phyloP scores from a whole-genome alignment of 2,329 filamentous ascomycete genomes.

The Sporothrix curviconia region DNA sequence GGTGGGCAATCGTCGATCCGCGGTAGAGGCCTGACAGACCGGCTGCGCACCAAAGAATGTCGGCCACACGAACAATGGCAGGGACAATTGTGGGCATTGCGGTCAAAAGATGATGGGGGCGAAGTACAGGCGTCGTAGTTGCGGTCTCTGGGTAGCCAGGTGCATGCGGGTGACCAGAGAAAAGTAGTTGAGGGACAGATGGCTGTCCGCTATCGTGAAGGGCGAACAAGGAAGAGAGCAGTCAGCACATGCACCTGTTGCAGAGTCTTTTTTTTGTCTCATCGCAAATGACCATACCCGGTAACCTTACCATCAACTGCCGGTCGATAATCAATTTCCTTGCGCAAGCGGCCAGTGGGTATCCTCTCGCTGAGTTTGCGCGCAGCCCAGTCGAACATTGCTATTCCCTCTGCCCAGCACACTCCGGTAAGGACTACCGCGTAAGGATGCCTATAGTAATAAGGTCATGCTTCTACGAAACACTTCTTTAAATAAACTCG shows the following conservation, averaged over 20 bases:
- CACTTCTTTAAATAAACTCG: slow-evolving; percentile 54
- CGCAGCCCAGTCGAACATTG: slow-evolving; percentile 66
- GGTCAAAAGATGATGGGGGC: slow-evolving; percentile 68
- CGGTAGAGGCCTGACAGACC: slow-evolving; percentile 63
- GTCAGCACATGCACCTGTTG: slow-evolving; percentile 20
- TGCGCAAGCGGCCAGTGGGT: slow-evolving; percentile 38
- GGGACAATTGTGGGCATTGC: slow-evolving; percentile 64
- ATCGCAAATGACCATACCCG: too few relatives aligned
- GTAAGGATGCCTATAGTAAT: too few relatives aligned
- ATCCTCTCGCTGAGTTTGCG: slow-evolving; percentile 59
- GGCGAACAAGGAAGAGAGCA: slow-evolving; percentile 23
- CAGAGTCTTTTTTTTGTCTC: too few relatives aligned
- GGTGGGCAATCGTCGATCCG: slow-evolving; percentile 58
- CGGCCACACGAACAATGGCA: slow-evolving; percentile 62
- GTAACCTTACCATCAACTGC: slow-evolving; percentile 69
- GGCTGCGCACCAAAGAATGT: slow-evolving; percentile 65
- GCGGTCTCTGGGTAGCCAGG: slow-evolving; percentile 52
- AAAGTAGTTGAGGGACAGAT: slow-evolving; percentile 63
- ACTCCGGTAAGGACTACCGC: too few relatives aligned
- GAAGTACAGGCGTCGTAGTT: slow-evolving; percentile 57
- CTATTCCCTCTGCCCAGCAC: too few relatives aligned
- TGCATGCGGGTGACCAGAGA: slow-evolving; percentile 58
- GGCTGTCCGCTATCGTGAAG: slow-evolving; percentile 55
- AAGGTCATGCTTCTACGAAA: too few relatives aligned
- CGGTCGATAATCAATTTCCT: slow-evolving; percentile 62